Evolutionary conservation across 2,329 filamentous ascomycete species (phyloP).

Genomic region (Penicillium olsonii): DNA sequence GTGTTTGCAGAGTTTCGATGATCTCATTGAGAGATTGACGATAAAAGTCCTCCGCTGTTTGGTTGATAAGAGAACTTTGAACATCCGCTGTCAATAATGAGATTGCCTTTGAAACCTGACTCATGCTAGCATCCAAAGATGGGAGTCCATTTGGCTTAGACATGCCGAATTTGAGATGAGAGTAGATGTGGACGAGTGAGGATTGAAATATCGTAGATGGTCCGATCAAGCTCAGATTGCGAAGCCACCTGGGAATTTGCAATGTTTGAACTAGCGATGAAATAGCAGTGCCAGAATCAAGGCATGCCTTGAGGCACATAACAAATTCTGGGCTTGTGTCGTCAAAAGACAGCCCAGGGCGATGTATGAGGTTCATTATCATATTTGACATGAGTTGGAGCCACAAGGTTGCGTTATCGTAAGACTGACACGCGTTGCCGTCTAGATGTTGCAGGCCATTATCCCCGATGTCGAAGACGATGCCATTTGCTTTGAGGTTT

Average conservation of each 20-base stretch:
- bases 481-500: constrained; percentile 7
- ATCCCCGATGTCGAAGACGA: constrained; percentile 7
- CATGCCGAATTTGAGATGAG: not conserved
- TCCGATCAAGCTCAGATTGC: constrained; percentile 6
- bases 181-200: constrained; percentile 5
- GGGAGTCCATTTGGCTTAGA: not conserved
- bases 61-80: not conserved
- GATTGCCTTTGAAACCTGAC: not conserved
- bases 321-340: constrained; percentile 6
- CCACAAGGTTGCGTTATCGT: not conserved
- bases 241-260: constrained; percentile 4
- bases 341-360: constrained; percentile 10
- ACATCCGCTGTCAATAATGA: not conserved
- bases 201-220: constrained; percentile 9
- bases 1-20: not conserved
- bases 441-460: not conserved
- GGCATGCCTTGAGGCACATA: constrained; percentile 3
- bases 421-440: not conserved
- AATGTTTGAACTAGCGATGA: constrained; percentile 1
- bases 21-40: not conserved
- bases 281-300: not conserved
- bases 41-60: not conserved
- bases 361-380: constrained; percentile 4
- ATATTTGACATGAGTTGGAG: constrained; percentile 9
- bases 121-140: constrained; percentile 2